Base-by-base conservation (phyloP, 805 yeast species). In the Saccharomycopsis synnaedendra region DNA sequence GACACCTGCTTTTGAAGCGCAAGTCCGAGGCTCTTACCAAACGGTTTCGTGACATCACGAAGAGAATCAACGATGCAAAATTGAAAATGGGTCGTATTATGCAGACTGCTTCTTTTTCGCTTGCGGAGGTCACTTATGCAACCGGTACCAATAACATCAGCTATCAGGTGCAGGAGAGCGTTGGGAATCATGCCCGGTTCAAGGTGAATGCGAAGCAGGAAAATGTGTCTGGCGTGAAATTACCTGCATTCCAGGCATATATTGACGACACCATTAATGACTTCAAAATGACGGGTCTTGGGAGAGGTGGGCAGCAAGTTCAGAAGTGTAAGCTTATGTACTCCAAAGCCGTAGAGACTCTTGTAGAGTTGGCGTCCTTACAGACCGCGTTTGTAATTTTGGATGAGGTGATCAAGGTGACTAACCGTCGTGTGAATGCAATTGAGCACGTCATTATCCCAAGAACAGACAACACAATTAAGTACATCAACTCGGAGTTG, bases 371-470 rank as follows among this genome's bases (percentile, higher is more conserved):
- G 56, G 98, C 98, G 0, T 87, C 97, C 8, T 71, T 93, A 60
- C 98, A 90, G 64, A 90, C 97, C 4, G 97, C 97, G 1, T 90
- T 90, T 63, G 87, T 93, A 48, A 90, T 90, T 56, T 75, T 90
- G 59, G 98, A 93, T 67, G 98, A 90, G 65, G 98, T 90, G 50
- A 93, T 90, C 65, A 93, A 93, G 66, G 96, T 93, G 52, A 90
- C 98, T 47, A 90, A 90, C 67, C 79, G 98, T 71, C 85, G 98
- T 74, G 98, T 90, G 60, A 90, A 90, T 64, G 97, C 98, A 54
- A 90, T 90, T 66, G 98, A 90, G 70, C 97, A 90, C 61, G 97
- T 90, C 42, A 89, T 90, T 59, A 90, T 90, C 52, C 98, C 98
- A 57, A 78, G 97, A 67, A 93, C 97, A 1, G 97, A 93, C 65